Evolutionary conservation across 768 basidiomycete genomes (phyloP).

Genomic region (Rhodotorula paludigena): DNA sequence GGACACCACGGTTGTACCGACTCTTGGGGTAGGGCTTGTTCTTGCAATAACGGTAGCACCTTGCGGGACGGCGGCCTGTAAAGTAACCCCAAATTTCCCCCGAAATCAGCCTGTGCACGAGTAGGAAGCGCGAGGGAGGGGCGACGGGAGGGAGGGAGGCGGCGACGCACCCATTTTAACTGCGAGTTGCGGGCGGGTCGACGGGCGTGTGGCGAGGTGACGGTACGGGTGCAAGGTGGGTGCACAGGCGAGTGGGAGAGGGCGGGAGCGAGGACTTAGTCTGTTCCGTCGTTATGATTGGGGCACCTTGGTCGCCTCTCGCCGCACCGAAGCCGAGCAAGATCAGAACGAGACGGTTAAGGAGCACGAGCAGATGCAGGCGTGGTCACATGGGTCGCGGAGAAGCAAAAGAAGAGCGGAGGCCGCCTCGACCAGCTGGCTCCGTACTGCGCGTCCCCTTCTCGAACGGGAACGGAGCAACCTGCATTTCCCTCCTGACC

Average conservation of each 20-base stretch:
- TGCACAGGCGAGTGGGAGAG: not conserved
- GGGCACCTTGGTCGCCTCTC: no score
- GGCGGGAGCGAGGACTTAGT: not conserved
- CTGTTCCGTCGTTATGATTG: no score
- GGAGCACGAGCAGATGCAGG: no score
- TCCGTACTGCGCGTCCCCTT: no score
- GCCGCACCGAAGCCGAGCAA: no score
- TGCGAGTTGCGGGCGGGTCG: not conserved
- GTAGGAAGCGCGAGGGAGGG: not conserved
- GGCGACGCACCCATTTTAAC: constrained; percentile 23
- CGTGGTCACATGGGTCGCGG: no score
- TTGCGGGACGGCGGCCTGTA: constrained; percentile 35
- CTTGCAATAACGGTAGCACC: constrained; percentile 77
- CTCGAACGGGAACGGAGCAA: no score
- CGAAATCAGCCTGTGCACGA: no score
- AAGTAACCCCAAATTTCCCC: not conserved
- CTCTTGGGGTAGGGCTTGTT: constrained; percentile 92
- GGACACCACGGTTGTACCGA: constrained; percentile 93
- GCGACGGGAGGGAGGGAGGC: not conserved
- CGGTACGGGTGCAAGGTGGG: not conserved
- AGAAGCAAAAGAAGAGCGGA: no score
- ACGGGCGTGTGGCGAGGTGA: not conserved
- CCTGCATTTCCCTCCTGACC: no score
- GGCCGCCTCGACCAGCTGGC: no score
- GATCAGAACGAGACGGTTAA: no score